These are phyloP conservation scores for Gnomoniopsis sp. DNA, from an alignment of 2,329 filamentous ascomycete species.

Conservation along the genomic window DNA sequence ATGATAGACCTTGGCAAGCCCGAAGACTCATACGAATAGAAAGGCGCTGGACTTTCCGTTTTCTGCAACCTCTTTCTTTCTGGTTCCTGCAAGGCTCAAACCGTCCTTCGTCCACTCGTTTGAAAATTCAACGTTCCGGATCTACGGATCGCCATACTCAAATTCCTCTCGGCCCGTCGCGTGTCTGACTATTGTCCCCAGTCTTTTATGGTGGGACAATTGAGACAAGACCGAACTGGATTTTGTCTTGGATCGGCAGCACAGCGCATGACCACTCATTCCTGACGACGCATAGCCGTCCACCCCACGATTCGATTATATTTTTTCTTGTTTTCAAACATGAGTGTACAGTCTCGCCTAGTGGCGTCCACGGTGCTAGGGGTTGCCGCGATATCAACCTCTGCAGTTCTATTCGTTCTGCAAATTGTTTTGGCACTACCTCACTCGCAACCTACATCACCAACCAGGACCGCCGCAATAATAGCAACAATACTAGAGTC, in stretches of 20 bases:
- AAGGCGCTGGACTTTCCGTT: slow-evolving; percentile 7
- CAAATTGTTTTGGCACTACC: slow-evolving; percentile 37
- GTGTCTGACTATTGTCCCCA: not conserved
- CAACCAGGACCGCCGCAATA: slow-evolving; percentile 34
- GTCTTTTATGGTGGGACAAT: not conserved
- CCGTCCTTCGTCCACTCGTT: slow-evolving; percentile 19
- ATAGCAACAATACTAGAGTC: slow-evolving; percentile 36
- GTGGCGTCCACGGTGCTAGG: slow-evolving; percentile 35
- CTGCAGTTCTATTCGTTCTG: slow-evolving; percentile 36
- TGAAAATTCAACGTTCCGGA: slow-evolving; percentile 2
- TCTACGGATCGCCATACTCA: slow-evolving; percentile 15
- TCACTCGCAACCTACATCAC: slow-evolving; percentile 25
- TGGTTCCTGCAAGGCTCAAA: slow-evolving; percentile 9
- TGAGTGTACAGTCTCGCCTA: slow-evolving; percentile 6
- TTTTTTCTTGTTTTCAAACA: too few species aligned
- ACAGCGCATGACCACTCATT: slow-evolving; percentile 5
- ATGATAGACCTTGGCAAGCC: not conserved
- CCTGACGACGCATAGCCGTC: slow-evolving; percentile 10
- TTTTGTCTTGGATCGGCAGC: slow-evolving; percentile 13
- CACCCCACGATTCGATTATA: not conserved
- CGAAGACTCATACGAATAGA: slow-evolving; percentile 10
- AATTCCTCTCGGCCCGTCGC: slow-evolving; percentile 7
- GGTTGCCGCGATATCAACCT: slow-evolving; percentile 34
- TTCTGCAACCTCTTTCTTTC: not conserved
- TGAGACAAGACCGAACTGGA: not conserved